phyloP scores from a whole-genome alignment of 2,329 filamentous ascomycete species.

The Elsinoe australis region DNA sequence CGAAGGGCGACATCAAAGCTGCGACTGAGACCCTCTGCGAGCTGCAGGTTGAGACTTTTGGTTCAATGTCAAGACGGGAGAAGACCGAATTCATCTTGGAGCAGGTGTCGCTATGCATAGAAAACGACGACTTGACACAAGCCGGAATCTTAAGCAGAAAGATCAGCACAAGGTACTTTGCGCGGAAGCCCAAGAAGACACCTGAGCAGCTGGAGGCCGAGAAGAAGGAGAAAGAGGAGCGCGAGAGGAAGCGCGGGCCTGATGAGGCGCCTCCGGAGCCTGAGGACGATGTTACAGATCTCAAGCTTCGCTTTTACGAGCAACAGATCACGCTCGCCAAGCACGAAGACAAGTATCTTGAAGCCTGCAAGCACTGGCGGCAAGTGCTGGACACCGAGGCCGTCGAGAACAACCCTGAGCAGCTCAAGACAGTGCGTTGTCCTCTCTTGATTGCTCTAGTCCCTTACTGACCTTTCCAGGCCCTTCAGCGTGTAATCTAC shows the following conservation, averaged over 20 bases:
- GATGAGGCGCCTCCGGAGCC: slow-evolving; percentile 68
- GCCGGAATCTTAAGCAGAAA: slow-evolving; percentile 89
- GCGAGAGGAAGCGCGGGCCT: slow-evolving; percentile 70
- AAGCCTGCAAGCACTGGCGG: slow-evolving; percentile 96
- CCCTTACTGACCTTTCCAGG: slow-evolving; percentile 42
- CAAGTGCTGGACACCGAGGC: slow-evolving; percentile 94
- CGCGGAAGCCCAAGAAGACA: slow-evolving; percentile 84
- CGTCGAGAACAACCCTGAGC: slow-evolving; percentile 79
- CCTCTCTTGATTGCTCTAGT: not conserved
- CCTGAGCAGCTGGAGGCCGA: slow-evolving; percentile 85
- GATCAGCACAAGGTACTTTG: slow-evolving; percentile 90
- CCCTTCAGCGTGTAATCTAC: slow-evolving; percentile 91
- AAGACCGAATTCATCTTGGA: slow-evolving; percentile 99
- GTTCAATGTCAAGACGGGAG: slow-evolving; percentile 92
- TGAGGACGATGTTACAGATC: slow-evolving; percentile 85
- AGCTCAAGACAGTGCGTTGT: slow-evolving; percentile 69
- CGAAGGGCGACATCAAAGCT: slow-evolving; percentile 82
- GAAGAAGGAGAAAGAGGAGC: slow-evolving; percentile 74
- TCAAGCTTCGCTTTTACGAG: slow-evolving; percentile 94
- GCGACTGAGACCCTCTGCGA: slow-evolving; percentile 93
- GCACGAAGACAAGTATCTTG: slow-evolving; percentile 94
- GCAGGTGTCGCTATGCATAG: slow-evolving; percentile 89
- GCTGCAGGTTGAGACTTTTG: slow-evolving; percentile 96
- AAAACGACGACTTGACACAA: slow-evolving; percentile 93
- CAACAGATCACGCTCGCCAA: slow-evolving; percentile 94